Conservation (phyloP, 257 asterid genomes). For the Mentha longifolia region DNA sequence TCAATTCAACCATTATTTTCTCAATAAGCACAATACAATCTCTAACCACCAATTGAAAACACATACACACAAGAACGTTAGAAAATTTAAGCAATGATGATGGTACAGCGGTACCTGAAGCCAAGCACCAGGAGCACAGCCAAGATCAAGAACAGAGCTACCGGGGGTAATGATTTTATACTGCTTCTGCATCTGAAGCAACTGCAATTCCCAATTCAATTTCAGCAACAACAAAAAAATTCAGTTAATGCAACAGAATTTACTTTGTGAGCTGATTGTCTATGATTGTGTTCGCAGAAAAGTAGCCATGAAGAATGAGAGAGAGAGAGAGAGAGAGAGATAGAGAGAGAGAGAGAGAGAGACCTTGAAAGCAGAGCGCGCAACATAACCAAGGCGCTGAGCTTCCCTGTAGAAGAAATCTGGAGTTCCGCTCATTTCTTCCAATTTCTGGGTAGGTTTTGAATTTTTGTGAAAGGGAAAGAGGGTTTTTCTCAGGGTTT, state of each 20-base stretch:
- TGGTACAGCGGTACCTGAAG: slow-evolving; percentile 60
- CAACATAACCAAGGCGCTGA: slow-evolving; percentile 91
- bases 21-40: background rate
- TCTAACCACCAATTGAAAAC: background rate
- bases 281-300: background rate
- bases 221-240: background rate
- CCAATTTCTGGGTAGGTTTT: background rate
- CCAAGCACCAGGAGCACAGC: slow-evolving; percentile 99
- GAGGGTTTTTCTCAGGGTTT: slow-evolving; percentile 32
- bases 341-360: slow-evolving; percentile 22
- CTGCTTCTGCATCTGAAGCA: slow-evolving; percentile 86
- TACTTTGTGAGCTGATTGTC: background rate
- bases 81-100: background rate
- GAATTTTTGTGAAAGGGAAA: background rate
- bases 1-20: background rate
- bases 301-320: background rate
- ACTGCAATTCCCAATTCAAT: slow-evolving; percentile 49
- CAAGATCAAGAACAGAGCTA: slow-evolving; percentile 85
- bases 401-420: slow-evolving; percentile 95
- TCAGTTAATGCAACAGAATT: background rate
- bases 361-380: slow-evolving; percentile 98
- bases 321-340: slow-evolving; percentile 34
- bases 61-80: background rate
- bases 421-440: slow-evolving; percentile 62
- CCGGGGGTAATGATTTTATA: slow-evolving; percentile 72